A percentile compares a stretch with the other conserved stretches of the same genome.
phyloP scores from a whole-genome alignment of 164 flowering plant genomes.

The Nelumbo lutea region DNA sequence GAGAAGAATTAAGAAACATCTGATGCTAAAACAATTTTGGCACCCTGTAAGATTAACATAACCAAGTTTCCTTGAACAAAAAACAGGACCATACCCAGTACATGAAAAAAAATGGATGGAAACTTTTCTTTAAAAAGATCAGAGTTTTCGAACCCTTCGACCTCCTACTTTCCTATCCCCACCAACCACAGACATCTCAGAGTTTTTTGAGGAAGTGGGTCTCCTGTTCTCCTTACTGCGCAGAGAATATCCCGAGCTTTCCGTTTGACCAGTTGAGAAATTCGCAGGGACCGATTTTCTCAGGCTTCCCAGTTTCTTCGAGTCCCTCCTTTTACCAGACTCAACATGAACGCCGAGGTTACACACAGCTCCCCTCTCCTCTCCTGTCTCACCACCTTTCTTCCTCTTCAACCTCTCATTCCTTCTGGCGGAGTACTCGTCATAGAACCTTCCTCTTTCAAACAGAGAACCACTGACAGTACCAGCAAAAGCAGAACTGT shows the following conservation, averaged over 20 bases:
- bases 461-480: constrained; percentile 31
- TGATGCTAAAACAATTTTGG: no score
- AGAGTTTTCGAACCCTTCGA: constrained; percentile 24
- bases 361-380: constrained; percentile 22
- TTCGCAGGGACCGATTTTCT: constrained; percentile 51
- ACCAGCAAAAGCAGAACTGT: not conserved
- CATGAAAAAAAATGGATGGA: no score
- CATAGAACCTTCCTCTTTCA: constrained; percentile 75
- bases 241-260: constrained; percentile 49
- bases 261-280: constrained; percentile 24
- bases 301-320: constrained; percentile 43
- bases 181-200: constrained; percentile 21
- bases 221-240: constrained; percentile 64
- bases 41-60: no score
- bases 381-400: constrained; percentile 35
- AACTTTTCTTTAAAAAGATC: constrained; percentile 3
- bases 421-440: constrained; percentile 72
- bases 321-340: constrained; percentile 45
- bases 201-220: constrained; percentile 28
- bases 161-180: constrained; percentile 22
- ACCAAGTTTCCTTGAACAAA: no score
- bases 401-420: constrained; percentile 81
- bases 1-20: no score
- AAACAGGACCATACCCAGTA: no score
- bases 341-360: constrained; percentile 56